Base-by-base conservation (phyloP, 495 filamentous ascomycete species). In the Aeminium ludgeri region DNA sequence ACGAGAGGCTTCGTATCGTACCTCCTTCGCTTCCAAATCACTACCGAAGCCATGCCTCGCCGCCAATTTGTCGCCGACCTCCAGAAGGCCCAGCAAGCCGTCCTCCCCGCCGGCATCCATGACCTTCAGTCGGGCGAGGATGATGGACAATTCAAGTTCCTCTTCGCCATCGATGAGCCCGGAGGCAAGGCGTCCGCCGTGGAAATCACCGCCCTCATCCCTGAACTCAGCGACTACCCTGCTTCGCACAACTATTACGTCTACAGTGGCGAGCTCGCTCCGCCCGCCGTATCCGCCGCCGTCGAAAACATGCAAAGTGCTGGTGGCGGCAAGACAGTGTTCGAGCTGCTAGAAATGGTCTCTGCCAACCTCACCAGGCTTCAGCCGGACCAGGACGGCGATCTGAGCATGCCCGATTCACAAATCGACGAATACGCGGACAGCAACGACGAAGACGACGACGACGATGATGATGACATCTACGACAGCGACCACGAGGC, bases 151-250 rank as follows among this genome's bases (percentile, higher is more conserved):
- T 65, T 84, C 45, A 65, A 59, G 2, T 79, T 82, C 55, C 61
- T 43, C 20, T 54, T 45, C 39, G 3, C 28, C 36, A 20, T 28
- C 16, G 20, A 29, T 7, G 25, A 6, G 34, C 20, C 30, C 8
- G 19, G 38, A 23, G 3, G 40, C 49, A 2, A 38, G 6, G 6
- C 23, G 6, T 13, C 25, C 19, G n/a, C 47, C 1, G 55, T 78
- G 29, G 57, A 68, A 23, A 61, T 80, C 20, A 66, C 66, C 16
- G 69, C 60, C 12, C 55, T 74, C 13, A 27, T 47, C 12, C 34
- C 45, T 72, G 75, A 83, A 43, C 50, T 74, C 3, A 59, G 62
- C 30, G 74, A 81, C 7, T 86, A 86, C 46, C 81, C 80, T 1
- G 60, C 57, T 16, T 54, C 53, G 20, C 79, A 81, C 49, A 59